phyloP scores from a whole-genome alignment of 2,329 filamentous ascomycete species.

The Xylaria sp. region DNA sequence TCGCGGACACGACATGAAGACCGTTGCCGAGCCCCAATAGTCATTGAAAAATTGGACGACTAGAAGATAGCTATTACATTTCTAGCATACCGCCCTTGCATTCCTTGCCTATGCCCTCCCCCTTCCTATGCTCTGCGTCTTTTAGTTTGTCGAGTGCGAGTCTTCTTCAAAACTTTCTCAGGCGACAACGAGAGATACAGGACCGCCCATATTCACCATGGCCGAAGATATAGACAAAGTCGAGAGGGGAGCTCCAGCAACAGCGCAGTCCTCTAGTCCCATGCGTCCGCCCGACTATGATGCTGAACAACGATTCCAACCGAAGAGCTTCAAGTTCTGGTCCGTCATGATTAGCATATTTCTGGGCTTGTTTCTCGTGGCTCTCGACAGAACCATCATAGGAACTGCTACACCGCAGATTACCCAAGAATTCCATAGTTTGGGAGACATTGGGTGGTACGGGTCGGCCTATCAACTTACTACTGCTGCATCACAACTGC shows the following conservation, averaged over 20 bases:
- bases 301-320: constrained; percentile 59
- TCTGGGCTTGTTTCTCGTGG: constrained; percentile 66
- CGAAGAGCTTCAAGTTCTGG: constrained; percentile 66
- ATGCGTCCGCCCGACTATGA: constrained; percentile 23
- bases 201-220: constrained; percentile 22
- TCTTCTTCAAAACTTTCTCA: constrained; percentile 36
- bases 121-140: constrained; percentile 8
- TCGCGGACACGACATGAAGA: constrained; percentile 23
- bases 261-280: constrained; percentile 14
- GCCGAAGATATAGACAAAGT: constrained; percentile 39
- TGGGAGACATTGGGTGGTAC: constrained; percentile 73
- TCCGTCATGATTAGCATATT: constrained; percentile 65
- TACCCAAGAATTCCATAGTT: constrained; percentile 66
- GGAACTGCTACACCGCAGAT: constrained; percentile 66
- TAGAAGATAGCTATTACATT: constrained; percentile 26
- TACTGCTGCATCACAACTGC: constrained; percentile 64
- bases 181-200: constrained; percentile 25
- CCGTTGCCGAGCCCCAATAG: constrained; percentile 22
- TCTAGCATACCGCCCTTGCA: constrained; percentile 24
- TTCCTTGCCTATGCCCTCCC: constrained; percentile 11
- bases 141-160: constrained; percentile 33
- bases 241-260: constrained; percentile 11
- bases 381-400: constrained; percentile 68
- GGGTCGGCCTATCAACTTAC: constrained; percentile 71
- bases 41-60: background rate